Base-by-base conservation (phyloP, 2,329 filamentous ascomycete genomes). In the Pseudogymnoascus sp. region DNA sequence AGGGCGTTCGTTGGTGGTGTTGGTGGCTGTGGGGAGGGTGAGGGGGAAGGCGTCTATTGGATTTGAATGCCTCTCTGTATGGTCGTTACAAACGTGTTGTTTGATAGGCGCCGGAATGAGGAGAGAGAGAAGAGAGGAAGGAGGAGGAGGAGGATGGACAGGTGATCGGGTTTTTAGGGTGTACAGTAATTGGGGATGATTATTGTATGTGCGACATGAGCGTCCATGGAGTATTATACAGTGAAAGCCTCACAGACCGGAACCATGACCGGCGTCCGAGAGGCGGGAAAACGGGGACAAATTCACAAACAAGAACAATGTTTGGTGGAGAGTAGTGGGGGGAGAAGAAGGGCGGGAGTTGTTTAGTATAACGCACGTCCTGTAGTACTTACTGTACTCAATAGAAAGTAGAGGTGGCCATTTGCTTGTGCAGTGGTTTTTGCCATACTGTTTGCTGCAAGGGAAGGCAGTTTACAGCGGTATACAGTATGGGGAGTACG, bases 241-340 rank as follows among this genome's bases (percentile, higher is more conserved):
- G 47, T 11, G 47, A 54, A 17, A 29, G 9, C 29, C 29, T 54
- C 47, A 54, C 29, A 35, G 15, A 33, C 47, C 5, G 29, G 47
- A 54, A 17, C n/a, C 29, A 54, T 54, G 47, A 5, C 47, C n/a
- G 47, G 29, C 47, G 29, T 35, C 47, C 47, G 29, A 54, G 47
- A 33, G 47, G 29, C 47, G 47, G 29, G 26, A 54, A 50, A 54
- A 33, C 29, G 47, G 47, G 47, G 47, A 54, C 13, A 21, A 54
- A 35, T 33, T 54, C 29, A 35, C 47, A 54, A 54, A 33, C 47
- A 54, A 21, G 47, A 54, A 33, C 29, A 21, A 17, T 54, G 47
- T 54, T 54, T 54, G 47, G 47, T 54, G 47, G 47, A 54, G 47
- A 54, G 47, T 5, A 54, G 47, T 54, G 29, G 44, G 13, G 41